Conservation (phyloP, 2,329 filamentous ascomycete species). For the Bipolaris bicolor region DNA sequence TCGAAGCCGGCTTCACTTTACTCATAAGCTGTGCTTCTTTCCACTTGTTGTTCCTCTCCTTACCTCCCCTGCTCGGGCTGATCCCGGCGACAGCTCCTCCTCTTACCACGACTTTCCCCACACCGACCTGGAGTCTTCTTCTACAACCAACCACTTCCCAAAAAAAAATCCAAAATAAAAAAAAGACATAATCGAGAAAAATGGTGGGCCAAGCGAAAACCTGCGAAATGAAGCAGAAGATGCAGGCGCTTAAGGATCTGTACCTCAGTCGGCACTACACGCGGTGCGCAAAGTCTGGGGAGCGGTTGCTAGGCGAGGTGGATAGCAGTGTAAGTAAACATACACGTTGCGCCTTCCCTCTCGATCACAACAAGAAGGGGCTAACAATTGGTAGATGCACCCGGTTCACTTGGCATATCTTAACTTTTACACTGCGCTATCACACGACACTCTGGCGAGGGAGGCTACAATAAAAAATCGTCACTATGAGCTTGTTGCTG, state of each 20-base stretch:
- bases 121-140: conserved; percentile 12
- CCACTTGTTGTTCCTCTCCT: not conserved
- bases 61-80: conserved; percentile 5
- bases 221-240: conserved; percentile 30
- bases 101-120: conserved; percentile 7
- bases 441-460: conserved; percentile 47
- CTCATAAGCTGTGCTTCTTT: conserved; percentile 12
- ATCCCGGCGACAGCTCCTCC: conserved; percentile 4
- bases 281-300: conserved; percentile 42
- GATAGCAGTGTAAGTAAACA: conserved; percentile 29
- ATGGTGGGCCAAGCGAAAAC: conserved; percentile 28
- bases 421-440: conserved; percentile 48
- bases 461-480: conserved; percentile 43
- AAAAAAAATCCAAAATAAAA: not conserved
- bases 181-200: not conserved
- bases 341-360: not conserved
- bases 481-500: conserved; percentile 37
- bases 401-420: conserved; percentile 44
- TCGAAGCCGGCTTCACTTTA: conserved; percentile 15
- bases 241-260: conserved; percentile 39
- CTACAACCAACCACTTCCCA: conserved; percentile 3
- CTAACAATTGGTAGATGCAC: conserved; percentile 34
- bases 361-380: not conserved
- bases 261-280: conserved; percentile 45
- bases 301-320: conserved; percentile 30